phyloP scores from a whole-genome alignment of 306 rosid species.

The Lathyrus sativus region DNA sequence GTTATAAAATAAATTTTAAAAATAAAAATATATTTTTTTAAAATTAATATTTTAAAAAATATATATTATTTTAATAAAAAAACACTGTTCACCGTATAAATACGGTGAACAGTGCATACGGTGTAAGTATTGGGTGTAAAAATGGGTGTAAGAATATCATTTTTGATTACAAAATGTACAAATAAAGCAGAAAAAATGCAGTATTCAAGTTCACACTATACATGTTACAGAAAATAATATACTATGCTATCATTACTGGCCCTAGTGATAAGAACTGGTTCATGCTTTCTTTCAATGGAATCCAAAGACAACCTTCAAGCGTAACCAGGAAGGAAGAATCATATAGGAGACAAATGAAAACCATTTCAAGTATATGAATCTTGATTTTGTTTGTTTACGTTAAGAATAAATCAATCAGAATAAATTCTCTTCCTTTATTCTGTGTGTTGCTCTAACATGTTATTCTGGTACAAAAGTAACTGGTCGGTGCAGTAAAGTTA shows the following conservation, averaged over 20 bases:
- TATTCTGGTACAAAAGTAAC: slow-evolving; percentile 44
- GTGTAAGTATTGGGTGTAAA: no score
- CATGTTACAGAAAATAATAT: background rate
- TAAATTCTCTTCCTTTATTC: slow-evolving; percentile 38
- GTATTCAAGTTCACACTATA: background rate
- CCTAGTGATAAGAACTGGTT: slow-evolving; percentile 23
- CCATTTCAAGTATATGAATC: slow-evolving; percentile 34
- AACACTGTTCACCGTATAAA: no score
- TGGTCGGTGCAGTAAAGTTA: slow-evolving; percentile 51
- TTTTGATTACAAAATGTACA: slow-evolving; percentile 16
- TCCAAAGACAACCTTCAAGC: slow-evolving; percentile 40
- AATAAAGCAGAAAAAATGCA: background rate
- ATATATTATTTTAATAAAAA: no score
- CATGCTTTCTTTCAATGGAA: slow-evolving; percentile 34
- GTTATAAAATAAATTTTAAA: no score
- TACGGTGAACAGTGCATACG: no score
- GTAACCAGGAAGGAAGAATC: slow-evolving; percentile 54
- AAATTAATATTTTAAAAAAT: no score
- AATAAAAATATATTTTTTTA: no score
- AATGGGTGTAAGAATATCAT: no score
- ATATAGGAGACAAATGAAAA: slow-evolving; percentile 26
- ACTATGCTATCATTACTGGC: slow-evolving; percentile 28
- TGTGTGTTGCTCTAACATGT: background rate
- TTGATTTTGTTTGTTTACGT: slow-evolving; percentile 36
- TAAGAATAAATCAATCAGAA: slow-evolving; percentile 34